These are phyloP conservation scores for Yamadazyma dushanensis DNA, from an alignment of 1,139 yeast species.

Conservation along the genomic window DNA sequence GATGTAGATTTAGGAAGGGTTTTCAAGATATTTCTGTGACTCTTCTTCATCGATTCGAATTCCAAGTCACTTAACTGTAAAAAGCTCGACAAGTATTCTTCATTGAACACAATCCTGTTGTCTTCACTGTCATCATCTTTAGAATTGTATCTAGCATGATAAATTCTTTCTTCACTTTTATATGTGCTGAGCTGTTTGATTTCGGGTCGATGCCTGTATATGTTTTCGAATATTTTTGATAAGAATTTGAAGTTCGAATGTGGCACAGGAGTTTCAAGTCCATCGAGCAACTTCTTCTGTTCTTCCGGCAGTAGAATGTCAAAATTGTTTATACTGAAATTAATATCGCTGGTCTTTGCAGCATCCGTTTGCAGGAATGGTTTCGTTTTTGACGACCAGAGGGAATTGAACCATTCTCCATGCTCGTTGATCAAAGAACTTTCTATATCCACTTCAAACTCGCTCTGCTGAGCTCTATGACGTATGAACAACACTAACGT, in stretches of 20 bases:
- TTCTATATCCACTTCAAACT: conserved; percentile 14
- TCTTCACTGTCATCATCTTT: conserved; percentile 22
- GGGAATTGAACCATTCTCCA: conserved; percentile 2
- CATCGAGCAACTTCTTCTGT: conserved; percentile 10
- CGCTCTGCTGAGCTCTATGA: conserved; percentile 7
- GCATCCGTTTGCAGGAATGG: conserved; percentile 19
- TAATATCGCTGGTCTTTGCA: conserved; percentile 14
- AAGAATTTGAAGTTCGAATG: conserved; percentile 23
- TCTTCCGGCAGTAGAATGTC: conserved; percentile 9
- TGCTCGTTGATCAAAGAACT: conserved; percentile 7
- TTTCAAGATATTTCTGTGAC: conserved; percentile 56
- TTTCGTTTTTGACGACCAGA: conserved; percentile 9
- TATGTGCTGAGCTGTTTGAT: conserved; percentile 35
- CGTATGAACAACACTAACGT: conserved; percentile 1
- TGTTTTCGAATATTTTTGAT: conserved; percentile 33
- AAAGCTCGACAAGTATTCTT: conserved; percentile 52
- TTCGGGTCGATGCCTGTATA: conserved; percentile 40
- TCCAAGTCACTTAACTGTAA: conserved; percentile 53
- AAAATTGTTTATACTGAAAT: conserved; percentile 16
- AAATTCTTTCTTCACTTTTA: conserved; percentile 38
- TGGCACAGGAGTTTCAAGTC: conserved; percentile 8
- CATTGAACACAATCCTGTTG: conserved; percentile 30
- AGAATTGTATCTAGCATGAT: conserved; percentile 51
- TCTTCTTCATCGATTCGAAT: conserved; percentile 32
- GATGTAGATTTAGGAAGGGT: conserved; percentile 39